Percentiles rank a stretch among this genome's conserved stretches.
Conservation (phyloP, 2,329 filamentous ascomycete genomes). For the Xylaria sp. region DNA sequence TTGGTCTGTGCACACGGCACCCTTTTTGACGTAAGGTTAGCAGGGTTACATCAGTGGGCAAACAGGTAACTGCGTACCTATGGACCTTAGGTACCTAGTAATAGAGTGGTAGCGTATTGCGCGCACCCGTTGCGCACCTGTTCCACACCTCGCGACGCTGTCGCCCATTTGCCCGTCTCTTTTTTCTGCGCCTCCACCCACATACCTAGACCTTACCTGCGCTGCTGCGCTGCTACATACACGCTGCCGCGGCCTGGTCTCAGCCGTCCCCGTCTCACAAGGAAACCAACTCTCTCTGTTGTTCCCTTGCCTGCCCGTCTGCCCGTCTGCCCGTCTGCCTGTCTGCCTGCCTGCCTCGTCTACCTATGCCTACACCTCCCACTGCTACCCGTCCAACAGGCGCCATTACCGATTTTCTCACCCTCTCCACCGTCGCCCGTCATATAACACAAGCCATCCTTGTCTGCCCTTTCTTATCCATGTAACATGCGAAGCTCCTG, state of each 20-base stretch:
- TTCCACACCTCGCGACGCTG: constrained; percentile 8
- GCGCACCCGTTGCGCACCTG: constrained; percentile 5
- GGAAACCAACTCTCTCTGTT: constrained; percentile 13
- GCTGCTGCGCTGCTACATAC: background rate
- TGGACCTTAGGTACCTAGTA: constrained; percentile 1
- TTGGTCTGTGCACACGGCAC: constrained; percentile 16
- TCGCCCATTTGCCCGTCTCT: constrained; percentile 9
- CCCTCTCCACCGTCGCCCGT: constrained; percentile 17
- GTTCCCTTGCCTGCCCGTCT: constrained; percentile 21
- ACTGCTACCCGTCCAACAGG: background rate
- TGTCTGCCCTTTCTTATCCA: constrained; percentile 25
- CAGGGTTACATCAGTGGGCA: no score
- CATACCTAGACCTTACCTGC: constrained; percentile 1
- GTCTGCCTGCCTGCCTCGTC: constrained; percentile 20
- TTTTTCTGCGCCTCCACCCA: constrained; percentile 1
- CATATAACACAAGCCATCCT: constrained; percentile 30
- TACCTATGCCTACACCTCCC: background rate
- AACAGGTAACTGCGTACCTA: background rate
- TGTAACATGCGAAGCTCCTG: constrained; percentile 23
- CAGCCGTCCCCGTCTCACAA: constrained; percentile 16
- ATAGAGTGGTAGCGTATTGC: no score
- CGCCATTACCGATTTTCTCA: constrained; percentile 20
- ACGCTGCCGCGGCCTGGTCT: constrained; percentile 5
- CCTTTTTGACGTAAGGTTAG: background rate
- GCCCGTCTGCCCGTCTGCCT: constrained; percentile 14